Evolutionary conservation across 441 rosid species (phyloP).

Genomic region (Lepidium campestre): DNA sequence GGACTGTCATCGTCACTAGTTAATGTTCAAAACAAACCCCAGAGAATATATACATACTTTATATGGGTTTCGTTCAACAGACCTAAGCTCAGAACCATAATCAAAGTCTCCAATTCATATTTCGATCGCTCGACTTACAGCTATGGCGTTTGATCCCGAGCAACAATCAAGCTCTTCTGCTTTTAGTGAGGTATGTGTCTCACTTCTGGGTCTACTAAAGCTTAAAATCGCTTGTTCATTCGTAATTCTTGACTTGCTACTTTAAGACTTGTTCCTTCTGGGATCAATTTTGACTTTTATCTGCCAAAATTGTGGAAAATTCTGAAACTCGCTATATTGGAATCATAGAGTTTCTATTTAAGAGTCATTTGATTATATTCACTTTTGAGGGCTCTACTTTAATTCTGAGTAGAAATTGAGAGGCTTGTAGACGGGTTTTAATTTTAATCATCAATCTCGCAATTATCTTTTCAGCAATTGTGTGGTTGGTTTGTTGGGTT

Average conservation of each 20-base stretch:
- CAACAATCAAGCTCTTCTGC: constrained; percentile 37
- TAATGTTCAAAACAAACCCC: not conserved
- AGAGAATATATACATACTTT: not conserved
- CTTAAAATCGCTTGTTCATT: not conserved
- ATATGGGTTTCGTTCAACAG: not conserved
- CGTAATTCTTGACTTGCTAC: not conserved
- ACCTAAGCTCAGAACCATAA: not conserved
- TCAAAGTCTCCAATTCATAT: not conserved
- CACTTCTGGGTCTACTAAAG: not conserved
- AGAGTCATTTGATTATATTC: not conserved
- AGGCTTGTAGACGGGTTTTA: not conserved
- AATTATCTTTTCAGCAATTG: not conserved
- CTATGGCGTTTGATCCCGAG: constrained; percentile 63
- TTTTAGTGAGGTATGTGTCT: constrained; percentile 37
- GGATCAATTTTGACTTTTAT: not conserved
- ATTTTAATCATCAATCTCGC: not conserved
- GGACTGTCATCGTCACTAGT: constrained; percentile 7
- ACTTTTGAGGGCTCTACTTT: not conserved
- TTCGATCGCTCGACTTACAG: not conserved
- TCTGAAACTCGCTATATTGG: not conserved
- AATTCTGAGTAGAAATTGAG: not conserved
- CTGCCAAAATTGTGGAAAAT: not conserved
- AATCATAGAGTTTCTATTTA: not conserved
- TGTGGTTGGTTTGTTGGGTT: not conserved
- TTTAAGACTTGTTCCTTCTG: not conserved